A percentile compares a stretch with the other conserved stretches of the same genome.
phyloP scores from a whole-genome alignment of 345 rosid species.

The Boechera stricta region DNA sequence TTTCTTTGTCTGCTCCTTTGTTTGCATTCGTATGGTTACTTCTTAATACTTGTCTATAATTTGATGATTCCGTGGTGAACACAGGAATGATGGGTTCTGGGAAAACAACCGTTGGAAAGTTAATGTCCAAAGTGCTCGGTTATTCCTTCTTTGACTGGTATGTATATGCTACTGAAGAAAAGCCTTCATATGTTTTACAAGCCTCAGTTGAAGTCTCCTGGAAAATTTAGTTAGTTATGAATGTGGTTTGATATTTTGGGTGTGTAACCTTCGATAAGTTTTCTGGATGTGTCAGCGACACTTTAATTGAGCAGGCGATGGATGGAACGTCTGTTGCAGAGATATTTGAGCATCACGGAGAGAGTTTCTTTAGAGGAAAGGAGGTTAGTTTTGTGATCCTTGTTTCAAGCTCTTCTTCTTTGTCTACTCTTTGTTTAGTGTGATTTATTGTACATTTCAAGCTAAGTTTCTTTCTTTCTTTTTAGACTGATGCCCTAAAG shows the following conservation, averaged over 20 bases:
- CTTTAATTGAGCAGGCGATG: constrained; percentile 65
- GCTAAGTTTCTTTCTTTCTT: constrained; percentile 18
- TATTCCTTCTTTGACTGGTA: constrained; percentile 89
- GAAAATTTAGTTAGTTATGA: neutral
- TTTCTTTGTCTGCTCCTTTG: constrained; percentile 37
- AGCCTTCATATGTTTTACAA: neutral
- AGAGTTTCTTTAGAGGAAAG: constrained; percentile 78
- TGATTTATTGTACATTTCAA: neutral
- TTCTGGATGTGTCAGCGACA: constrained; percentile 62
- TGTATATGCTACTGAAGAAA: constrained; percentile 30
- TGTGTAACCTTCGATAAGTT: constrained; percentile 39
- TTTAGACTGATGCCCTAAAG: constrained; percentile 70
- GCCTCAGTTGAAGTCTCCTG: neutral
- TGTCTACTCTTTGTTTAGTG: neutral
- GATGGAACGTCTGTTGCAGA: constrained; percentile 77
- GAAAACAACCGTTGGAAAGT: constrained; percentile 89
- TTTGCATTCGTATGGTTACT: constrained; percentile 10
- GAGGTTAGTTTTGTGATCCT: constrained; percentile 58
- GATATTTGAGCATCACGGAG: constrained; percentile 79
- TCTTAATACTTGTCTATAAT: constrained; percentile 4
- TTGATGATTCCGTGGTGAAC: constrained; percentile 27
- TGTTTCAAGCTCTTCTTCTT: constrained; percentile 18
- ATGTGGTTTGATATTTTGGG: constrained; percentile 16
- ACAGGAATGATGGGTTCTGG: constrained; percentile 99
- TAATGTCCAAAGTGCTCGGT: constrained; percentile 70